A percentile compares a stretch with the other conserved stretches of the same genome.
Conservation (phyloP, 805 yeast species). For the Grigorovia yakushimaensis region DNA sequence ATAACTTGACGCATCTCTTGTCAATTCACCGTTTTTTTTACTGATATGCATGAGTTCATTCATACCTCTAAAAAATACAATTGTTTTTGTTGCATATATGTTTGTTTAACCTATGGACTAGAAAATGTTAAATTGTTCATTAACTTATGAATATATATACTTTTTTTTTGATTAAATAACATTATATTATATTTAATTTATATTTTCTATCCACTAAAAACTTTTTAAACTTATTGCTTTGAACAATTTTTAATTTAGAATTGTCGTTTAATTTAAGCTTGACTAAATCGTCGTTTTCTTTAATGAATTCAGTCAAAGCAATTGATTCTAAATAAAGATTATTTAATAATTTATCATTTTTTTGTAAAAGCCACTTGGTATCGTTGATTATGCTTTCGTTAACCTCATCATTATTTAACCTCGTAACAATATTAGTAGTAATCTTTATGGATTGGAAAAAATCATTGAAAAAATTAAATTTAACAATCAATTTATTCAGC, state of each 20-base stretch:
- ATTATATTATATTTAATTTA: slow-evolving; percentile 2
- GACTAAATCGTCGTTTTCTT: background rate
- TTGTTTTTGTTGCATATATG: background rate
- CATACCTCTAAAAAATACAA: slow-evolving; percentile 3
- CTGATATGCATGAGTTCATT: slow-evolving; percentile 23
- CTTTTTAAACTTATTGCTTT: background rate
- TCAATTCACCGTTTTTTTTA: slow-evolving; percentile 14
- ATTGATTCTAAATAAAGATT: background rate
- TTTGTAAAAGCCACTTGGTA: background rate
- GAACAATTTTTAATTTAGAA: background rate
- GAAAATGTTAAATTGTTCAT: no score
- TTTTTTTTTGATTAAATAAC: no score
- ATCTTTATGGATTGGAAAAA: slow-evolving; percentile 1
- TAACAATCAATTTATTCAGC: background rate
- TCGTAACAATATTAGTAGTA: background rate
- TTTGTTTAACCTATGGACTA: no score
- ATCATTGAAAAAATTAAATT: slow-evolving; percentile 1
- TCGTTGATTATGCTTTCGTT: background rate
- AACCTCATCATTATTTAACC: background rate
- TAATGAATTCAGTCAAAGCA: background rate
- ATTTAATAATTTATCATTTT: background rate
- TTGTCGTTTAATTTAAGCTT: background rate
- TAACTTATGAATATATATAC: no score
- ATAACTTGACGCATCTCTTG: slow-evolving; percentile 24
- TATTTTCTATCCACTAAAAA: slow-evolving; percentile 1